Evolutionary conservation across 2,329 filamentous ascomycete species (phyloP), one percentile per base, ranked within the genome.

Genomic region (Fusarium nurragi): DNA sequence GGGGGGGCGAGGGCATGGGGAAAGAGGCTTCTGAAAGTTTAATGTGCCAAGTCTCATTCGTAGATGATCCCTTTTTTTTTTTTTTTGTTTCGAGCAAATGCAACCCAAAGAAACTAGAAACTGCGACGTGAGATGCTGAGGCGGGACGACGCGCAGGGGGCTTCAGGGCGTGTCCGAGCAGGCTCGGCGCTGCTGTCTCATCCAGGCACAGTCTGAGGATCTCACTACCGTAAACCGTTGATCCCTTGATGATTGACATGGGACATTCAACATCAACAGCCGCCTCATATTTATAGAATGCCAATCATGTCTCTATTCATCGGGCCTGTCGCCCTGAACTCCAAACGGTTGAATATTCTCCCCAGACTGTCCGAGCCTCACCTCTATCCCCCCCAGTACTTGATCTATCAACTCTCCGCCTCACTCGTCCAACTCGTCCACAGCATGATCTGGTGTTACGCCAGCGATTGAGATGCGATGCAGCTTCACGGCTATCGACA

Each of bases 401-500:
- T 44, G 21, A 44, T 58, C 32, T n/a, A 16, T 34, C 32, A 34
- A 10, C 16, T 34, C 32, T n/a, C 46, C 50, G 60, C 62, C 56
- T 64, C 61, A 64, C 44, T 50, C 19, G 19, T 43, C 22, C 12
- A 23, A 16, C 11, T n/a, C 22, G 28, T 46, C 26, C 22, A 48
- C 48, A 16, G 22, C 53, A 25, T 40, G 59, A 69, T 70, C 67
- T 64, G 47, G 53, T 47, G 65, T 59, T 36, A 34, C 53, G 47
- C 55, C 44, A 59, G 32, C 58, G 58, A 68, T 66, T 55, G 51
- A 50, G 56, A 64, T 54, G 47, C 50, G 56, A 65, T 67, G 52
- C 56, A 36, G 49, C 52, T 43, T 25, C 34, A 59, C 51, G 59
- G 64, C 40, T 58, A 60, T 62, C 57, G 55, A 56, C 60, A 54